phyloP scores from a whole-genome alignment of 768 basidiomycete genomes.

The Leccinum arenicola region DNA sequence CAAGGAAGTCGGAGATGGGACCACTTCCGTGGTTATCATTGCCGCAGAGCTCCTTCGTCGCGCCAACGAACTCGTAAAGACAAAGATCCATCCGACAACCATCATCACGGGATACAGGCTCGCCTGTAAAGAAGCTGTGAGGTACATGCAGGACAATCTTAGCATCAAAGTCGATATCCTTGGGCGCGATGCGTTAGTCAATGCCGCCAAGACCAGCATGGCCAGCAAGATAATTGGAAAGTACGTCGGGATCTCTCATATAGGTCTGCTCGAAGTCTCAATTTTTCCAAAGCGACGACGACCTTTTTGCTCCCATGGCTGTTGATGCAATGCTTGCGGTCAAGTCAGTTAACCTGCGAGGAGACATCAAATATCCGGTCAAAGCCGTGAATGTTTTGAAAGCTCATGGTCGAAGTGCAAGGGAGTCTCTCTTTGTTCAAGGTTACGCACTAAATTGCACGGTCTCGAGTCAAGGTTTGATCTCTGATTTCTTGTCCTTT shows the following conservation, averaged over 20 bases:
- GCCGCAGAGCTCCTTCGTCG: slow-evolving; percentile 95
- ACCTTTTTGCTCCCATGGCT: slow-evolving; percentile 97
- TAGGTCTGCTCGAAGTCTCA: slow-evolving; percentile 2
- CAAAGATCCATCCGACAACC: slow-evolving; percentile 98
- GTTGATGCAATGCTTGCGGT: slow-evolving; percentile 99
- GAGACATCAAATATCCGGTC: slow-evolving; percentile 98
- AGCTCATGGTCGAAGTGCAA: slow-evolving; percentile 93
- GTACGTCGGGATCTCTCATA: slow-evolving; percentile 49
- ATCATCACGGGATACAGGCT: slow-evolving; percentile 98
- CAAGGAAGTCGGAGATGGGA: slow-evolving; percentile 99
- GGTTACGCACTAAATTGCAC: slow-evolving; percentile 99
- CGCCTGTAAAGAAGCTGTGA: slow-evolving; percentile 95
- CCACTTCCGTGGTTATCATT: slow-evolving; percentile 96
- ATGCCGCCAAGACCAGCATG: slow-evolving; percentile 98
- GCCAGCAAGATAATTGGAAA: slow-evolving; percentile 97
- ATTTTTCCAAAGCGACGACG: slow-evolving; percentile 71
- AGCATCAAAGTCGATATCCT: slow-evolving; percentile 91
- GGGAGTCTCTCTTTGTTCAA: slow-evolving; percentile 91
- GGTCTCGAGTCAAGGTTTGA: slow-evolving; percentile 93
- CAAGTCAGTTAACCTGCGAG: slow-evolving; percentile 87
- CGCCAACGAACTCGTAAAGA: slow-evolving; percentile 96
- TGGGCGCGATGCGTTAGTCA: slow-evolving; percentile 90
- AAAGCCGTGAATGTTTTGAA: slow-evolving; percentile 99
- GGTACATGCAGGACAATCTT: slow-evolving; percentile 96
- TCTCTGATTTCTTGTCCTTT: not conserved